Base-by-base conservation (phyloP, 75 land plant species). In the Larix kaempferi region DNA sequence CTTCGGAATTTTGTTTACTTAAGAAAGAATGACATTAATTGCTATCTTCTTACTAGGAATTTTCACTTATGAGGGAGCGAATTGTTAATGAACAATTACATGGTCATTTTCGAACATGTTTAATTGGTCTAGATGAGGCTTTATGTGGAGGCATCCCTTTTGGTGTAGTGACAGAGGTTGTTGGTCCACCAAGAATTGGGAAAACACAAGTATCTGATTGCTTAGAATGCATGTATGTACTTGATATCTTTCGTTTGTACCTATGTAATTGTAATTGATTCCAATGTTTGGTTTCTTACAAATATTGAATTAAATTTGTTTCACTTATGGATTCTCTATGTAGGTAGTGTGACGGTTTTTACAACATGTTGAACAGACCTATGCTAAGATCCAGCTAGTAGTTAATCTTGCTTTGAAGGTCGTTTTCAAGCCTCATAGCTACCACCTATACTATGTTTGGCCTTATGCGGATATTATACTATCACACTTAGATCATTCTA, bases 141-240 rank as follows among this genome's bases (percentile, higher is more conserved):
- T 84, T 95, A 60, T 84, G 87, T 74, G 98, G 98, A 59, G 98
- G 98, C 72, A 84, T 95, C 22, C 98, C 98, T 22, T 91, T 89
- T 83, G 98, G 96, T 77, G 90, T 82, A 17, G 35, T 95, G 41
- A 95, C 93, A 57, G 98, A 95, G 69, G 49, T 95, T 77, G 98
- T 93, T 76, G 98, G 93, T 74, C 93, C 96, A 49, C 81, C 96
- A 4, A 93, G 98, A 55, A 91, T 91, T 57, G 98, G 98, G 44
- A 93, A 95, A 85, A 95, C 93, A 11, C 98, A 95, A 69, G 98
- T 95, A 80, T 59, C 79, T 56, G 19, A 73, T 13, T 73, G 57
- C 25, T 67, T 39, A 69, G n/a, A 41, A 39, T 69, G 21, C 23
- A 41, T 37, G 49, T 41, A 21, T 12, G 21, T 37, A 21, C 52